Percentiles rank a stretch among this genome's conserved stretches.
Evolutionary conservation across 768 basidiomycete genomes (phyloP).

Genomic region (Hemileccinum rubropunctum): DNA sequence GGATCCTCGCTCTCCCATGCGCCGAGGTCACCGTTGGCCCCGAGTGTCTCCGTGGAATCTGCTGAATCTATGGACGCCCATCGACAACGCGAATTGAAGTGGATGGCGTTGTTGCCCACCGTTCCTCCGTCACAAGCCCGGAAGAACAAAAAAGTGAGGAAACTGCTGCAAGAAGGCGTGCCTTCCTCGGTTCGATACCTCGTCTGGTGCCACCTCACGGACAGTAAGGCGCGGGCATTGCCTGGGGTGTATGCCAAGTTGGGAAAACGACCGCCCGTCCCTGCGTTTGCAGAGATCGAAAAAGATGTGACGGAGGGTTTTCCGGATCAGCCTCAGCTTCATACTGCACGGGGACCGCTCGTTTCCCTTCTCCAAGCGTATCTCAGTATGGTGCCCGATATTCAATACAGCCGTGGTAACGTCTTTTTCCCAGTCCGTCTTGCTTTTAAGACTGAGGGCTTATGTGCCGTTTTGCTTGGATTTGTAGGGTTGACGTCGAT

Average conservation of each 20-base stretch:
- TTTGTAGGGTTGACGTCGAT: constrained; percentile 62
- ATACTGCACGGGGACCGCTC: constrained; percentile 54
- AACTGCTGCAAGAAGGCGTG: constrained; percentile 72
- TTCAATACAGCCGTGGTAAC: constrained; percentile 63
- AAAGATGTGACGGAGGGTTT: constrained; percentile 56
- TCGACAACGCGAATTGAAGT: constrained; percentile 71
- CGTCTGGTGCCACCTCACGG: constrained; percentile 80
- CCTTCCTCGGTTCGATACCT: constrained; percentile 81
- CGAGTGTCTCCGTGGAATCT: constrained; percentile 14
- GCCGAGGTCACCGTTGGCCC: constrained; percentile 25
- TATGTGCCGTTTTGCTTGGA: background rate
- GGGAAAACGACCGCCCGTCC: constrained; percentile 51
- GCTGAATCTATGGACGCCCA: constrained; percentile 51
- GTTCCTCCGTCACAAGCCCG: constrained; percentile 59
- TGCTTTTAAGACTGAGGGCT: constrained; percentile 2
- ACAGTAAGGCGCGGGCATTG: constrained; percentile 69
- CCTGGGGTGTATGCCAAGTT: constrained; percentile 68
- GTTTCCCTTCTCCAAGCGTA: constrained; percentile 67
- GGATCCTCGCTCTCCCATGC: constrained; percentile 38
- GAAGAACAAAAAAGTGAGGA: constrained; percentile 78
- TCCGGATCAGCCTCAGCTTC: constrained; percentile 55
- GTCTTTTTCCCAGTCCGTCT: background rate
- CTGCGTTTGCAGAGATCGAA: constrained; percentile 53
- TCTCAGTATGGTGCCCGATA: constrained; percentile 81
- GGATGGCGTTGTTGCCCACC: constrained; percentile 63